Conservation (phyloP, 73 alveolate genomes). For the Symbiodinium pilosum region DNA sequence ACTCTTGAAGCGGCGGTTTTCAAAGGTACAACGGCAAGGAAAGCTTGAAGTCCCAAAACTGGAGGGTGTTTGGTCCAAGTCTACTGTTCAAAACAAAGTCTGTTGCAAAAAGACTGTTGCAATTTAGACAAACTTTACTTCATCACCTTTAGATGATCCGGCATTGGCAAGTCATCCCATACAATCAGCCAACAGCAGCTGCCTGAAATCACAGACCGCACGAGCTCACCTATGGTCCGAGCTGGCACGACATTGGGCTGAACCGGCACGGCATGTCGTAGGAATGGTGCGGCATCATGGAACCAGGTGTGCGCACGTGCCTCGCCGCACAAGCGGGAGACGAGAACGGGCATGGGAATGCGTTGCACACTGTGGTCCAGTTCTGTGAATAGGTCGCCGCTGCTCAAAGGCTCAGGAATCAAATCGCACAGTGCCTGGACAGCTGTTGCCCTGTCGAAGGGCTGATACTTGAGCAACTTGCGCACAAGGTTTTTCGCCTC, state of each 20-base stretch:
- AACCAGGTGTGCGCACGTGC: conserved; percentile 72
- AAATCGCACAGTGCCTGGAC: background rate
- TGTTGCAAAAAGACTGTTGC: background rate
- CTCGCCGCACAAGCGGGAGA: background rate
- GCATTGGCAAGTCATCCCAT: background rate
- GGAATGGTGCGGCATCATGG: conserved; percentile 73
- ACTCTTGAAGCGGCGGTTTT: too few relatives aligned
- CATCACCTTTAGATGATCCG: background rate
- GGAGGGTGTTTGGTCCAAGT: too few relatives aligned
- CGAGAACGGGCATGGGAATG: background rate
- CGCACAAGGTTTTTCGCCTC: conserved; percentile 75
- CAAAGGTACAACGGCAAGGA: too few relatives aligned
- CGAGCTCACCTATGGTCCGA: too few relatives aligned
- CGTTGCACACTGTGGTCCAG: too few relatives aligned
- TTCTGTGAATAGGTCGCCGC: too few relatives aligned
- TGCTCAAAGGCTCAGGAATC: background rate
- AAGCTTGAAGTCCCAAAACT: too few relatives aligned
- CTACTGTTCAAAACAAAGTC: too few relatives aligned
- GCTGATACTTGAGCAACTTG: conserved; percentile 63
- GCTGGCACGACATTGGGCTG: conserved; percentile 24
- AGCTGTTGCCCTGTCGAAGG: conserved; percentile 75
- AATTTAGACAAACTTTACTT: background rate
- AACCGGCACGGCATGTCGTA: conserved; percentile 8
- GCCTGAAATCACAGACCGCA: too few relatives aligned
- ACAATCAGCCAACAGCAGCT: background rate